Percentiles rank a stretch among this genome's conserved stretches.
Evolutionary conservation across 305 asterid genomes (phyloP).

Genomic region (Euphrasia arctica): DNA sequence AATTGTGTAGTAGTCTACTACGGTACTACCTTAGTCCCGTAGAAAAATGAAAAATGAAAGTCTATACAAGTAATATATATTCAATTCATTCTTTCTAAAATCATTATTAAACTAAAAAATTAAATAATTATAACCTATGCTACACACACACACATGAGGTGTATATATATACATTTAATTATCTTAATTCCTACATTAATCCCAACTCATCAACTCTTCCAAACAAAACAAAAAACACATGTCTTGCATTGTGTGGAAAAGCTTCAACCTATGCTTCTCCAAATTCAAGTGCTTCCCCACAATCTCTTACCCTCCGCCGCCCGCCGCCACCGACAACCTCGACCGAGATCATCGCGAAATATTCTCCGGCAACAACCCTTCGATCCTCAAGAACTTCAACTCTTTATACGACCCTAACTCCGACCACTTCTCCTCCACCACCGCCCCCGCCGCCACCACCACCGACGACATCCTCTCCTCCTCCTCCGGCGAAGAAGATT

Average conservation of each 20-base stretch:
- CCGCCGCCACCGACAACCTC: conserved; percentile 27
- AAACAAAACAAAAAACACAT: conserved; percentile 25
- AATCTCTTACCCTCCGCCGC: conserved; percentile 26
- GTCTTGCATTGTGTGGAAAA: conserved; percentile 53
- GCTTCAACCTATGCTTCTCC: conserved; percentile 58
- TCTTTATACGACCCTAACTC: conserved; percentile 34
- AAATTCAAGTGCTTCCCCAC: conserved; percentile 66
- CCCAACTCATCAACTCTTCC: not conserved
- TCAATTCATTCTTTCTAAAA: no score
- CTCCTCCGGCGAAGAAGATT: conserved; percentile 30
- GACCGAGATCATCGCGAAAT: conserved; percentile 8
- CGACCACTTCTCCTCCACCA: conserved; percentile 34
- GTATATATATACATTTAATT: not conserved
- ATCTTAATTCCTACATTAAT: conserved; percentile 17
- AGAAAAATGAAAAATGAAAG: no score
- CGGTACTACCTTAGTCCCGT: no score
- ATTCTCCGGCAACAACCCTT: conserved; percentile 10
- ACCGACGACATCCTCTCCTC: conserved; percentile 26
- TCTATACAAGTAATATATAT: no score
- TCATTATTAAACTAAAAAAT: no score
- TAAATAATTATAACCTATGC: no score
- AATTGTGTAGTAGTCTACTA: no score
- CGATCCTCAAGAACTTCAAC: conserved; percentile 49
- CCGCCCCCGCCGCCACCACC: conserved; percentile 28
- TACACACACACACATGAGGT: no score